Evolutionary conservation across 2,329 filamentous ascomycete species (phyloP).

Genomic region (Aspergillus ustus): DNA sequence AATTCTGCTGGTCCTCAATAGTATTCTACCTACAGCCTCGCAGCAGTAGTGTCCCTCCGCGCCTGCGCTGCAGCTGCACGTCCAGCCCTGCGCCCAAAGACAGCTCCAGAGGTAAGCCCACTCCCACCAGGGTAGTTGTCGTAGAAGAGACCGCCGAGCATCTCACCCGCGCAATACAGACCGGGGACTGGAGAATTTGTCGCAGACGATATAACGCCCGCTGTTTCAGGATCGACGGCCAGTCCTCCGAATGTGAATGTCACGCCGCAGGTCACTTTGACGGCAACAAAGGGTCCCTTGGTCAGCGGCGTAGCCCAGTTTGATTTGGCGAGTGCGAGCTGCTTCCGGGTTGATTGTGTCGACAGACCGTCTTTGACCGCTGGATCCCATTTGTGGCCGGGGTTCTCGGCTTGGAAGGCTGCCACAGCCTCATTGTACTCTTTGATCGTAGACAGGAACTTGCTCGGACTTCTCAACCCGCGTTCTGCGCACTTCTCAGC

Average conservation of each 20-base stretch:
- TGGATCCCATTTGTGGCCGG: slow-evolving; percentile 59
- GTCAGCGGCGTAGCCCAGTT: slow-evolving; percentile 68
- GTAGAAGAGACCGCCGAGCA: slow-evolving; percentile 68
- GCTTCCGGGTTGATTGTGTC: slow-evolving; percentile 56
- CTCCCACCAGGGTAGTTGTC: slow-evolving; percentile 68
- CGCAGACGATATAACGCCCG: slow-evolving; percentile 44
- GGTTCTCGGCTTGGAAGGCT: slow-evolving; percentile 52
- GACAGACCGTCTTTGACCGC: slow-evolving; percentile 65
- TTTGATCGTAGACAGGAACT: slow-evolving; percentile 58
- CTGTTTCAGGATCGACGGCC: slow-evolving; percentile 59
- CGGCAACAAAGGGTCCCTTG: slow-evolving; percentile 63
- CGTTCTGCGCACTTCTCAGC: slow-evolving; percentile 53
- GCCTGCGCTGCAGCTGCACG: slow-evolving; percentile 32
- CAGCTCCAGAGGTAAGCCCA: slow-evolving; percentile 63
- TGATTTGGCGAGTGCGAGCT: slow-evolving; percentile 60
- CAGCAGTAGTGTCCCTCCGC: not conserved
- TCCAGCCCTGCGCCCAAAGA: slow-evolving; percentile 56
- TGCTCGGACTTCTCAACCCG: slow-evolving; percentile 52
- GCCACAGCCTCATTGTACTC: slow-evolving; percentile 64
- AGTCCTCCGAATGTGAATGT: slow-evolving; percentile 73
- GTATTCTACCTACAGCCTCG: not conserved
- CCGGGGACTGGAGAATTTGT: slow-evolving; percentile 50
- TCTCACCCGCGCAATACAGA: slow-evolving; percentile 66
- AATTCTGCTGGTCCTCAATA: too few relatives aligned
- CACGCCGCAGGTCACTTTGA: slow-evolving; percentile 68